These are phyloP conservation scores for Suhomyces xylopsoci DNA, from an alignment of 805 yeast genomes.

Conservation along the genomic window DNA sequence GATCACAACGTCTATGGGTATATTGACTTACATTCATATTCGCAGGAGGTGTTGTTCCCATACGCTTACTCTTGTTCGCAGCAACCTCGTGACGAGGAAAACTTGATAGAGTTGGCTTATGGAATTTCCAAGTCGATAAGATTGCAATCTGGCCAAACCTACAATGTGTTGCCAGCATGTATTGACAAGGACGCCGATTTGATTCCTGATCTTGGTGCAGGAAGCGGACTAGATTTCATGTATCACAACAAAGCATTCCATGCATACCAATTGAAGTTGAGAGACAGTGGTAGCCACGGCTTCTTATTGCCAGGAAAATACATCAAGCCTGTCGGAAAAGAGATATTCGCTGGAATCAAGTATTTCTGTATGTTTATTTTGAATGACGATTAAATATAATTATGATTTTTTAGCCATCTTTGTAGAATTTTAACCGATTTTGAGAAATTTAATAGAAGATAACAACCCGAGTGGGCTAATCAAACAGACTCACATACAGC, in stretches of 20 bases:
- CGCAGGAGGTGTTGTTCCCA: slow-evolving; percentile 80
- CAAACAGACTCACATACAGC: no score
- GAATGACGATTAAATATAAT: slow-evolving; percentile 3
- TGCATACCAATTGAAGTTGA: slow-evolving; percentile 79
- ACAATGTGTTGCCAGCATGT: slow-evolving; percentile 75
- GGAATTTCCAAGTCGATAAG: slow-evolving; percentile 77
- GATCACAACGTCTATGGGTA: slow-evolving; percentile 69
- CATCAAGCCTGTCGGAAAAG: slow-evolving; percentile 75
- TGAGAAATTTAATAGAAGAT: neutral
- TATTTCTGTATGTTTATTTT: slow-evolving; percentile 50
- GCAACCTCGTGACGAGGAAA: slow-evolving; percentile 76
- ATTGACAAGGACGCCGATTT: slow-evolving; percentile 73
- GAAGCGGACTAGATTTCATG: slow-evolving; percentile 79
- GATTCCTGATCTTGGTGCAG: slow-evolving; percentile 72
- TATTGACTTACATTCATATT: slow-evolving; percentile 79
- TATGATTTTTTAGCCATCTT: neutral
- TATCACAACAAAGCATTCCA: slow-evolving; percentile 76
- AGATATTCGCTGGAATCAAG: slow-evolving; percentile 63
- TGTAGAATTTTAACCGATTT: neutral
- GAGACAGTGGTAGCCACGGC: slow-evolving; percentile 83
- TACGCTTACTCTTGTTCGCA: slow-evolving; percentile 76
- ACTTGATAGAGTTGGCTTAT: slow-evolving; percentile 74
- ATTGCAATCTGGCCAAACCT: slow-evolving; percentile 56
- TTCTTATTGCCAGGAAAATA: slow-evolving; percentile 69
- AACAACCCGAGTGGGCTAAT: no score